Base-by-base conservation (phyloP, 192 early-diverging fungal genomes). In the Coemansia sp. region DNA sequence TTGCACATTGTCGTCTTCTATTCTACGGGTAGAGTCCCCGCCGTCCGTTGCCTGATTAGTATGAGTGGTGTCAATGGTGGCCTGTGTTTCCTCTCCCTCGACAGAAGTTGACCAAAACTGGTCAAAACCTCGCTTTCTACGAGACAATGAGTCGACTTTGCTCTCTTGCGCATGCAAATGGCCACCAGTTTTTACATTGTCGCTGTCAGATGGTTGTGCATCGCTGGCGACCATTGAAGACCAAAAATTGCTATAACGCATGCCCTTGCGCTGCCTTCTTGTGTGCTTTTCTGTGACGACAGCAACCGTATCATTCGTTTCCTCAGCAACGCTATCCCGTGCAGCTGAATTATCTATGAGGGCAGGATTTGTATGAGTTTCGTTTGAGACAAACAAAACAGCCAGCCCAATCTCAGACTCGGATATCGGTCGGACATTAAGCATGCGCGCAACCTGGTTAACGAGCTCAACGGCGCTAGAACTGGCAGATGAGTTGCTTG, bases 341-440 rank as follows among this genome's bases (percentile, higher is more conserved):
- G 18, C 50, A 49, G 0, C n/a, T 16, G 47, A n/a, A 12, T 23
- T 21, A 6, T 53, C 50, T 23, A 23, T 23, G 11, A 65, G 19
- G 1, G 18, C 44, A 1, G 77, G 48, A 23, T 71, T 80, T n/a
- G 69, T 72, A 58, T 80, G 69, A 9, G 62, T 63, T 19, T 65
- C 61, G 54, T 53, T 56, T 10, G 77, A 68, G 2, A 70, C 70
- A 59, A 71, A 67, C 48, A 80, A 42, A 7, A 80, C 61, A 0
- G 77, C 69, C 18, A 80, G 69, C 13, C 77, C 63, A 12, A 80
- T 71, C 52, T 80, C 77, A 3, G 77, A 80, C 41, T 75, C 77
- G 1, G 77, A 72, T 40, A 80, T 72, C 11, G 77, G 72, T 13
- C 65, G 63, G 13, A 66, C 26, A 9, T 56, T 23, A 8, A 74